Percentiles rank a stretch among this genome's conserved stretches.
Conservation (phyloP, 1,139 yeast genomes). For the Protomyces arabidopsidicola region DNA sequence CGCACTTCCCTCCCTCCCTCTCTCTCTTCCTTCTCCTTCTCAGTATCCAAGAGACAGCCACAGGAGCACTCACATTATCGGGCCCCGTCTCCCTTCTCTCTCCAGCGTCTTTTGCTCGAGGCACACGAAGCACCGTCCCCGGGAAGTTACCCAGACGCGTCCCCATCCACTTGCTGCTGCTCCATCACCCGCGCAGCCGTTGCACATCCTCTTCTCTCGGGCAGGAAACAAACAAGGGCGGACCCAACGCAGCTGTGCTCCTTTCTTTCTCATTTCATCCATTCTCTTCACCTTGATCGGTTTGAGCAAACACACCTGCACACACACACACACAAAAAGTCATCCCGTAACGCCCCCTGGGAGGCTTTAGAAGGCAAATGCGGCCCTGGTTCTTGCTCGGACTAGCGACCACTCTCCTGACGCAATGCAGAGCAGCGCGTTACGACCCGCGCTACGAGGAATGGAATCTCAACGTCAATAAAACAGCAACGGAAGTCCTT, state of each 20-base stretch:
- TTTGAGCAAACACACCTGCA: not conserved
- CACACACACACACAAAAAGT: not conserved
- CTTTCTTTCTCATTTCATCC: not conserved
- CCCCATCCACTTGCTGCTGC: too few species aligned
- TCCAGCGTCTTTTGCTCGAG: too few species aligned
- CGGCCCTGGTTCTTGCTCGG: not conserved
- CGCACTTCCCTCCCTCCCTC: not conserved
- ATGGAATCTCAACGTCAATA: conserved; percentile 27
- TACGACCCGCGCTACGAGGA: conserved; percentile 2
- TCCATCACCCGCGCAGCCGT: too few species aligned
- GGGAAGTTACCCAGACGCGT: too few species aligned
- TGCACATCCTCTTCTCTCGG: too few species aligned
- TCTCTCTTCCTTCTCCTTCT: not conserved
- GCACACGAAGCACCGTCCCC: too few species aligned
- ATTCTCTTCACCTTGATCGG: not conserved
- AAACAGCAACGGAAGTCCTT: conserved; percentile 20
- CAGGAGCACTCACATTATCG: too few species aligned
- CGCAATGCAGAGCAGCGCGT: not conserved
- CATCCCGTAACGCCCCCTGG: not conserved
- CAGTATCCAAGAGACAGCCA: too few species aligned
- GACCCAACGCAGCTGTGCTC: not conserved
- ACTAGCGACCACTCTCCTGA: not conserved
- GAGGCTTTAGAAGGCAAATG: not conserved
- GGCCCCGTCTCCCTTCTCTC: too few species aligned
- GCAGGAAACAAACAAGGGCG: too few species aligned